Base-by-base conservation (phyloP, 2,329 filamentous ascomycete genomes). In the Cryphonectria parasitica region DNA sequence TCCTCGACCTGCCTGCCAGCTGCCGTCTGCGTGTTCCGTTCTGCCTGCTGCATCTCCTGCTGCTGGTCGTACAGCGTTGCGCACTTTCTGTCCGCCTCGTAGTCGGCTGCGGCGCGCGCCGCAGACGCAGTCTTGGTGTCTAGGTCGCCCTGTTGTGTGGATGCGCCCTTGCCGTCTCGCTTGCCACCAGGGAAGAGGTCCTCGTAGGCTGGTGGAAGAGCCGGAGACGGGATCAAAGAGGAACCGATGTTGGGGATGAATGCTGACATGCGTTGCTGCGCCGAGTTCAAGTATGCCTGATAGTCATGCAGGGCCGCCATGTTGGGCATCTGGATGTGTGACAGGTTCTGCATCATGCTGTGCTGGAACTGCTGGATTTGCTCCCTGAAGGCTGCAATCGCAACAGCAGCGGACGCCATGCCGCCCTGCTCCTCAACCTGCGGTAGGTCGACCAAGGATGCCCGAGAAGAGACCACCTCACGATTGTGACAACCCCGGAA, bases 281-380 rank as follows among this genome's bases (percentile, higher is more conserved):
- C 66, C 41, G 58, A 63, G 58, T 68, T 68, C 25, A 89, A 77
- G 77, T 92, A 89, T 1, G 88, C 88, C 78, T 95, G 92, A 77
- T 95, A 95, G 74, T 91, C 90, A 15, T 91, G 89, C 69, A 93
- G 86, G 22, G 89, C 86, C 58, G 88, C 86, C 77, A 93, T 86
- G 75, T 90, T 89, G n/a, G 90, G 87, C 76, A 91, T 83, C 69
- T 86, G 84, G 43, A 90, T 80, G 67, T 89, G 88, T 22, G 89
- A 83, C 43, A 91, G 80, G 71, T 91, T 91, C 65, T 91, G 90
- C 75, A 93, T 84, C 83, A 93, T 86, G 62, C 86, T 89, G 77
- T 93, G 90, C 77, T 94, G 93, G 76, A 95, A 86, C 71, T 94
- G 90, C 69, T 95, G 90, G 28, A 95, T 81, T 70, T 95, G 91